Evolutionary conservation across 768 basidiomycete species (phyloP).

Genomic region (Amanita exitialis): DNA sequence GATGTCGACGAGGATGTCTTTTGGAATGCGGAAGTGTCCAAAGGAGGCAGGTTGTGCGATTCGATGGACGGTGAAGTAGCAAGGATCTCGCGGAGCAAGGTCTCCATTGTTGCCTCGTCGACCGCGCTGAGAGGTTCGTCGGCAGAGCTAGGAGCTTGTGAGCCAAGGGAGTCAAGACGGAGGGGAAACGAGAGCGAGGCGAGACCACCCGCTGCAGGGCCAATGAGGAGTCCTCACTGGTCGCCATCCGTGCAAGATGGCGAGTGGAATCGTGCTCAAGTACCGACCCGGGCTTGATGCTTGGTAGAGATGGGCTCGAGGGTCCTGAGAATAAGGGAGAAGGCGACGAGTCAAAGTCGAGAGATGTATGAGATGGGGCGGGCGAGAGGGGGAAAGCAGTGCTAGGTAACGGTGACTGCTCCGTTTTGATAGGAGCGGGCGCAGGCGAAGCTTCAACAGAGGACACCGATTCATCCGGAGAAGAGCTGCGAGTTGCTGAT

Average conservation of each 20-base stretch:
- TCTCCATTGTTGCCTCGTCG: slow-evolving; percentile 58
- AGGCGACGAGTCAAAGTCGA: slow-evolving; percentile 21
- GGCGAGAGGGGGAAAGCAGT: slow-evolving; percentile 28
- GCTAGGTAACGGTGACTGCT: slow-evolving; percentile 22
- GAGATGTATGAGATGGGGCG: slow-evolving; percentile 20
- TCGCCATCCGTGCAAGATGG: slow-evolving; percentile 99
- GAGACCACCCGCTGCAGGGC: slow-evolving; percentile 93
- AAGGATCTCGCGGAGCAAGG: slow-evolving; percentile 62
- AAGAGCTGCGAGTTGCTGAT: slow-evolving; percentile 16
- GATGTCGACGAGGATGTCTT: slow-evolving; percentile 10
- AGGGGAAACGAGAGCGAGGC: slow-evolving; percentile 16
- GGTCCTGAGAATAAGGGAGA: slow-evolving; percentile 22
- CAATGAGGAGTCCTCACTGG: slow-evolving; percentile 54
- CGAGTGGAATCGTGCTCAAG: slow-evolving; percentile 62
- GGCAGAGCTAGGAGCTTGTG: slow-evolving; percentile 12
- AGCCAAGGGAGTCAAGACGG: slow-evolving; percentile 13
- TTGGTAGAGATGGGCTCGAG: slow-evolving; percentile 11
- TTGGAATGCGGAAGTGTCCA: slow-evolving; percentile 13
- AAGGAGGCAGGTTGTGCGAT: slow-evolving; percentile 14
- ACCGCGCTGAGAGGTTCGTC: slow-evolving; percentile 17
- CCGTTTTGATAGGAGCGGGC: slow-evolving; percentile 15
- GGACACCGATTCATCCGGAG: slow-evolving; percentile 17
- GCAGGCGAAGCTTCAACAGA: slow-evolving; percentile 18
- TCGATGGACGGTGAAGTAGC: slow-evolving; percentile 33
- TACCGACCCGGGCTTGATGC: slow-evolving; percentile 14